phyloP scores from a whole-genome alignment of 2,329 filamentous ascomycete genomes.

The Rosellinia necatrix region DNA sequence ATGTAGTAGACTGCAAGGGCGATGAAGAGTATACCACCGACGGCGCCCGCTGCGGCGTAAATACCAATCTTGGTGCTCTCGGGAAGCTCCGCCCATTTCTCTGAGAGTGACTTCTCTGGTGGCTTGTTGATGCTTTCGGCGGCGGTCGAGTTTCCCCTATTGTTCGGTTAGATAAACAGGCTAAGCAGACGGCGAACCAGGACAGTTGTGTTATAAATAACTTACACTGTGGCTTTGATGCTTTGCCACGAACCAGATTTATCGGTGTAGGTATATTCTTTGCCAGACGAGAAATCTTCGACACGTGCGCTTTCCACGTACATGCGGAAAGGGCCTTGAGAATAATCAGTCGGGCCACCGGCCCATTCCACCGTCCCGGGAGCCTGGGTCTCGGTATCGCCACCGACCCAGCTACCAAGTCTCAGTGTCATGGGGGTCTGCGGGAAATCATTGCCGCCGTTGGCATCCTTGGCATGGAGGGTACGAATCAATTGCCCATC shows the following conservation, averaged over 20 bases:
- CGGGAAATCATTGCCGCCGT: slow-evolving; percentile 68
- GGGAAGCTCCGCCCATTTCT: slow-evolving; percentile 61
- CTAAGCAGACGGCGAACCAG: too few species aligned
- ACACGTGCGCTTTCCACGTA: slow-evolving; percentile 64
- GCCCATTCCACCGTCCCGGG: slow-evolving; percentile 70
- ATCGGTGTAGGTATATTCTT: slow-evolving; percentile 69
- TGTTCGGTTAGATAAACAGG: neutral
- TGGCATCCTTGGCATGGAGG: slow-evolving; percentile 63
- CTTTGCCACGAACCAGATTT: slow-evolving; percentile 65
- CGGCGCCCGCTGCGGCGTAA: slow-evolving; percentile 54
- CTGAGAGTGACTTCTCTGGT: slow-evolving; percentile 48
- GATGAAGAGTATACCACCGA: slow-evolving; percentile 42
- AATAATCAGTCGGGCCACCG: slow-evolving; percentile 70
- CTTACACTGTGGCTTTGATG: slow-evolving; percentile 62
- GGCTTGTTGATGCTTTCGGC: slow-evolving; percentile 48
- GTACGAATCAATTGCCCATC: slow-evolving; percentile 70
- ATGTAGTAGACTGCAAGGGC: slow-evolving; percentile 58
- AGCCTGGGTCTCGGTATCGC: slow-evolving; percentile 57
- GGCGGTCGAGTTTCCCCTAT: slow-evolving; percentile 62
- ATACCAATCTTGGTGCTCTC: slow-evolving; percentile 56
- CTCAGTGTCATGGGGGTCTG: slow-evolving; percentile 77
- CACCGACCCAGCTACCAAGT: slow-evolving; percentile 68
- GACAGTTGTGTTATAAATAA: slow-evolving; percentile 19
- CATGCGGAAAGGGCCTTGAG: slow-evolving; percentile 72
- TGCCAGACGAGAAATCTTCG: slow-evolving; percentile 64